Percentiles rank a stretch among this genome's conserved stretches.
Conservation (phyloP, 345 rosid genomes). For the Hibiscus trionum region DNA sequence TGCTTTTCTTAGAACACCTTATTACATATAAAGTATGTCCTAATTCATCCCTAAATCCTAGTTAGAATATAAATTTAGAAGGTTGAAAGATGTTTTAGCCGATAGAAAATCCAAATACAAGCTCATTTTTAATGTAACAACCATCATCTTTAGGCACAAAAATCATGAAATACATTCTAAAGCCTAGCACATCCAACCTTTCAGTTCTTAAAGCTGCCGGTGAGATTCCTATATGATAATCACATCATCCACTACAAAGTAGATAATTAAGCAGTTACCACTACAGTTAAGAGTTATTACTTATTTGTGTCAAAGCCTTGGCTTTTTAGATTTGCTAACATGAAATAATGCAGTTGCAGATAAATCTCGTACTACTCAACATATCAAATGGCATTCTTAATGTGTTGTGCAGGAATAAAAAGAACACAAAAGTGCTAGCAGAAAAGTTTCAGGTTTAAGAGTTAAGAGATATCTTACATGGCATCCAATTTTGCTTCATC, state of each 20-base stretch:
- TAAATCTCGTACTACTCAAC: neutral
- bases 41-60: neutral
- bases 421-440: neutral
- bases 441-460: conserved; percentile 11
- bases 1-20: neutral
- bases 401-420: neutral
- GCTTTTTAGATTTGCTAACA: too few relatives aligned
- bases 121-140: neutral
- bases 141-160: neutral
- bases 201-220: neutral
- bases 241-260: neutral
- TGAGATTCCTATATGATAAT: neutral
- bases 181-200: neutral
- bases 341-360: neutral
- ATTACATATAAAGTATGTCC: neutral
- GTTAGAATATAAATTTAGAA: neutral
- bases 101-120: neutral
- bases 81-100: neutral
- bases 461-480: conserved; percentile 48
- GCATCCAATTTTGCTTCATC: conserved; percentile 40
- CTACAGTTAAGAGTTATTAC: neutral
- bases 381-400: neutral
- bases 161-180: neutral
- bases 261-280: neutral
- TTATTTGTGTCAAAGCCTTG: neutral